phyloP scores from a whole-genome alignment of 1,284 basidiomycete species.

The Ceratobasidium sp. region DNA sequence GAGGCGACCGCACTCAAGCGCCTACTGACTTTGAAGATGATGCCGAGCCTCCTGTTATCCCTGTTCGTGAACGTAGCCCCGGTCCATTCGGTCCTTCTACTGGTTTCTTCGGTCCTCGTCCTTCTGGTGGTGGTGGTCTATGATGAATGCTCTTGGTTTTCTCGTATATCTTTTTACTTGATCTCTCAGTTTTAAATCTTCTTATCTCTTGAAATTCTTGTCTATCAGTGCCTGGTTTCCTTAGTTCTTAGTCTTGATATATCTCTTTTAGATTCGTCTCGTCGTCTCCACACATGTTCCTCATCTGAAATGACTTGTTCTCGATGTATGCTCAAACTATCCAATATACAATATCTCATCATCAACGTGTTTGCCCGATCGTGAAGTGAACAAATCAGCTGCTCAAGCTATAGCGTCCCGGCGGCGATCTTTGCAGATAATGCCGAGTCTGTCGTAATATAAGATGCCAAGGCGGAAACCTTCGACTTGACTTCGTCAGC shows the following conservation, averaged over 20 bases:
- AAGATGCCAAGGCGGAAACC: conserved; percentile 24
- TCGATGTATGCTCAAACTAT: conserved; percentile 16
- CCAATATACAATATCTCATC: conserved; percentile 23
- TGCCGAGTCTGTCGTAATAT: conserved; percentile 23
- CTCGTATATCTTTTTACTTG: conserved; percentile 12
- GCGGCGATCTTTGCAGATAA: conserved; percentile 38
- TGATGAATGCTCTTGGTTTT: conserved; percentile 7
- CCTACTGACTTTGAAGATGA: conserved; percentile 28
- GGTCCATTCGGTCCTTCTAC: conserved; percentile 48
- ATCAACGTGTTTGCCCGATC: background rate
- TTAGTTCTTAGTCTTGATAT: background rate
- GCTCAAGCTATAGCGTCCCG: conserved; percentile 27
- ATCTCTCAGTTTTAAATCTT: conserved; percentile 5
- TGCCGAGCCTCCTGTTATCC: conserved; percentile 44
- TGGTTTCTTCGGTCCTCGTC: conserved; percentile 44
- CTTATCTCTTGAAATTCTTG: conserved; percentile 10
- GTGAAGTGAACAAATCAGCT: too few species aligned
- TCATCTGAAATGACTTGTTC: background rate
- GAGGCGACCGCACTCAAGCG: conserved; percentile 39
- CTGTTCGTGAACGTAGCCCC: conserved; percentile 48
- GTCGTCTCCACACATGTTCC: conserved; percentile 7
- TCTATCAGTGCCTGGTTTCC: background rate
- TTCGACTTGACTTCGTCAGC: conserved; percentile 42
- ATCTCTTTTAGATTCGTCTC: background rate
- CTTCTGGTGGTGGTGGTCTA: conserved; percentile 36